Percentiles rank a stretch among this genome's conserved stretches.
Evolutionary conservation across 139 green algal genomes (phyloP).

Genomic region (Ettlia oleoabundans): DNA sequence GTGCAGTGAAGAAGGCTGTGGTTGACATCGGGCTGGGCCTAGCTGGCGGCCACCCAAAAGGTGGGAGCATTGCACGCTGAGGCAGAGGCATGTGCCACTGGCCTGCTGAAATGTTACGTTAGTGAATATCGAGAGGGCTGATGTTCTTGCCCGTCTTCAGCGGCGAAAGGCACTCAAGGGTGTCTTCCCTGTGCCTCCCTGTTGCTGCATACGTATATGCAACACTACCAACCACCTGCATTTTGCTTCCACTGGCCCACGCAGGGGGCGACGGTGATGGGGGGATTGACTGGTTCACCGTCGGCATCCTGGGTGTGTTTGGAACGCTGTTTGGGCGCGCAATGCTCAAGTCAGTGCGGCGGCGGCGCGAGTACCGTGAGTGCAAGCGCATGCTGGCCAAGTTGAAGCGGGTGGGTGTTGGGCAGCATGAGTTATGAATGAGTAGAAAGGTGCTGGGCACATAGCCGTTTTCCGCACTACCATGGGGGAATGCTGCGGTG

Average conservation of each 20-base stretch:
- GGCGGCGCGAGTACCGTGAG: conserved; percentile 9
- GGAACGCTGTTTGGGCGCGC: conserved; percentile 28
- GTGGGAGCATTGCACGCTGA: background rate
- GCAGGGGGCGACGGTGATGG: conserved; percentile 31
- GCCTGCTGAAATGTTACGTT: too few species aligned
- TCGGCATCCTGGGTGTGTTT: conserved; percentile 38
- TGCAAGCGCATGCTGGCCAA: conserved; percentile 42
- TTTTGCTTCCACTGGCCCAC: background rate
- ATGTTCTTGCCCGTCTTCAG: too few species aligned
- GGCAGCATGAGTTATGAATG: background rate
- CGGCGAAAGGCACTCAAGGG: too few species aligned
- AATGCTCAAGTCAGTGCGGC: background rate
- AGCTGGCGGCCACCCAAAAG: conserved; percentile 27
- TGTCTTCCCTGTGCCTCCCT: background rate
- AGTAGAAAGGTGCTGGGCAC: too few species aligned
- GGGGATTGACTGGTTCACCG: conserved; percentile 41
- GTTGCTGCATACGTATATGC: too few species aligned
- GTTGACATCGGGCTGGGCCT: conserved; percentile 63
- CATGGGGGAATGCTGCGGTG: too few species aligned
- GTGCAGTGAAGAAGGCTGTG: conserved; percentile 54
- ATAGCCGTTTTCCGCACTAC: too few species aligned
- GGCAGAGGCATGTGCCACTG: background rate
- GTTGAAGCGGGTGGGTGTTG: conserved; percentile 15
- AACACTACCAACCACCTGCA: too few species aligned
- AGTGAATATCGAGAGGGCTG: too few species aligned